Conservation (phyloP, 202 grass and related monocot species). For the Zoysia matrella region DNA sequence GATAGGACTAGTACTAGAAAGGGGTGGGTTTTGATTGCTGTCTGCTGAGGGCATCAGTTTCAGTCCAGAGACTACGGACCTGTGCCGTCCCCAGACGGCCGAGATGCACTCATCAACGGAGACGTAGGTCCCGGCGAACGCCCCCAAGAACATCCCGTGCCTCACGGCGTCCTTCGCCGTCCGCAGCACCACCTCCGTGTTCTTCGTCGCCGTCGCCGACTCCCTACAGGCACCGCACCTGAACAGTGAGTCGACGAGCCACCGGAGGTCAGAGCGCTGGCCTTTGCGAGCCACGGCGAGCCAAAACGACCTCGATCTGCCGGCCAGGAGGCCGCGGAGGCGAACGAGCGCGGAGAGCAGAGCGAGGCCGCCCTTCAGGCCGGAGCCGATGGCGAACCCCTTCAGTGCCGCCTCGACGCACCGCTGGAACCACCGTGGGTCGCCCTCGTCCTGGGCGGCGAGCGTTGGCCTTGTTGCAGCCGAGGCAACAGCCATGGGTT, state of each 20-base stretch:
- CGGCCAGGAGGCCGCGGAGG: slow-evolving; percentile 75
- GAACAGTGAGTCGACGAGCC: not conserved
- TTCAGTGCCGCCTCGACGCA: slow-evolving; percentile 74
- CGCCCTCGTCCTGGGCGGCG: slow-evolving; percentile 28
- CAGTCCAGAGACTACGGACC: slow-evolving; percentile 41
- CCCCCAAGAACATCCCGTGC: slow-evolving; percentile 88
- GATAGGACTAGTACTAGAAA: too few relatives aligned
- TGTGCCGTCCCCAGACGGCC: slow-evolving; percentile 75
- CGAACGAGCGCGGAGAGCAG: slow-evolving; percentile 80
- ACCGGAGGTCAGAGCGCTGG: not conserved
- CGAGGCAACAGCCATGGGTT: slow-evolving; percentile 2
- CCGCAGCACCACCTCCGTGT: slow-evolving; percentile 67
- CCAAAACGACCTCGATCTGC: slow-evolving; percentile 47
- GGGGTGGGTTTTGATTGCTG: too few relatives aligned
- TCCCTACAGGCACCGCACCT: slow-evolving; percentile 52
- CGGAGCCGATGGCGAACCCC: slow-evolving; percentile 85
- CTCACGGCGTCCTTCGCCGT: slow-evolving; percentile 78
- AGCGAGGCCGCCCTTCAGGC: slow-evolving; percentile 86
- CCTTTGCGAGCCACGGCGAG: not conserved
- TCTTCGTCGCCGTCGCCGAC: slow-evolving; percentile 44
- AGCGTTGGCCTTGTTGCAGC: not conserved
- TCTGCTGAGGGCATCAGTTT: too few relatives aligned
- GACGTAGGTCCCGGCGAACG: slow-evolving; percentile 85
- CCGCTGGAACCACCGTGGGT: slow-evolving; percentile 74
- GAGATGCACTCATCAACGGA: slow-evolving; percentile 88